Base-by-base conservation (phyloP, 2,329 filamentous ascomycete genomes). In the Scedosporium minutisporum region DNA sequence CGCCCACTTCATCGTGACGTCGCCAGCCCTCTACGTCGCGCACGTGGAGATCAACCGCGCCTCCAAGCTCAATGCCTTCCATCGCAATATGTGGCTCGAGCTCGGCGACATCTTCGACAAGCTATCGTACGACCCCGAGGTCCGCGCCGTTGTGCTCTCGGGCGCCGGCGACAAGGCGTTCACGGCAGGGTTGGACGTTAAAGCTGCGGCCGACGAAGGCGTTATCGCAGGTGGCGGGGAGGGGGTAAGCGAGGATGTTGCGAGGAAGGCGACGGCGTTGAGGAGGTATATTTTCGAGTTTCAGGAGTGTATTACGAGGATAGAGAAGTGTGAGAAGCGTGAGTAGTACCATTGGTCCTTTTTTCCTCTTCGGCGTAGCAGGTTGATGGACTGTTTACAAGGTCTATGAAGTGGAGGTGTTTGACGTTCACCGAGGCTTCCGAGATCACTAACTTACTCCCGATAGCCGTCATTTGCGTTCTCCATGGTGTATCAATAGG, bases 41-140 rank as follows among this genome's bases (percentile, higher is more conserved):
- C 91, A 96, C 73, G 89, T 97, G 64, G 88, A 97, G 76, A 96
- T 96, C 76, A 93, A 96, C 78, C 85, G 93, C 1, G 86, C 93
- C 1, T 75, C 85, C 67, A 96, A 96, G 78, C 79, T 97, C 73
- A 97, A 97, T 74, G 87, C 93, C 66, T 97, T 96, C 74, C 82
- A 86, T 67, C 86, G 91, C 72, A 78, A 84, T 62, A 93, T 97
- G 86, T 97, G 93, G 91, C 78, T 87, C 61, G 91, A 96, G 77
- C 81, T 96, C 66, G 84, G 86, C 62, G 70, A 74, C 12, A 80
- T 96, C 67, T 95, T 97, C 78, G 75, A 78, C 63, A 80, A 82
- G 65, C 84, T 97, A 65, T 93, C 90, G 51, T 72, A 77, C 64
- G 88, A 93, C 75, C 78, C 88, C 0, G 80, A 87, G 48, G 83